phyloP scores from a whole-genome alignment of 2,329 filamentous ascomycete species.

The Lecanoromycetidae sp. region DNA sequence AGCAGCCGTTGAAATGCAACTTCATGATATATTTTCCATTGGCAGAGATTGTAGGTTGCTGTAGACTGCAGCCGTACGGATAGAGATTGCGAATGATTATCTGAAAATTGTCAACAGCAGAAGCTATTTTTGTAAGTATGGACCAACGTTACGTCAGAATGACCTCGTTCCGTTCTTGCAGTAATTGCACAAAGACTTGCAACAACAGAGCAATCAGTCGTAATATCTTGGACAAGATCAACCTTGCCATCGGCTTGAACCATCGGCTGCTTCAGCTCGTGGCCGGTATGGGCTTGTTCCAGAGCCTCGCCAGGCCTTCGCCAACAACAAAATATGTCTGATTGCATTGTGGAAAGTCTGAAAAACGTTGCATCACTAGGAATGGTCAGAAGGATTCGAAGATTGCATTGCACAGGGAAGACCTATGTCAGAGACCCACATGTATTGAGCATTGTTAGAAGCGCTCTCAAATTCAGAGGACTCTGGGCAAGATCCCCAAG shows the following conservation, averaged over 20 bases:
- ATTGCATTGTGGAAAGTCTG: slow-evolving; percentile 61
- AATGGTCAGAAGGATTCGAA: slow-evolving; percentile 20
- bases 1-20: slow-evolving; percentile 94
- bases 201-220: slow-evolving; percentile 93
- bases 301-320: slow-evolving; percentile 60
- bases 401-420: no score
- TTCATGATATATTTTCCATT: slow-evolving; percentile 85
- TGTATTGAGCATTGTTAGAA: slow-evolving; percentile 45
- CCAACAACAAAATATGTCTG: slow-evolving; percentile 71
- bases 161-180: slow-evolving; percentile 55
- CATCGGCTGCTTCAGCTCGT: slow-evolving; percentile 41
- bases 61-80: slow-evolving; percentile 53
- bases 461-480: slow-evolving; percentile 48
- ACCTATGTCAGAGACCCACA: slow-evolving; percentile 43
- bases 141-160: slow-evolving; percentile 44
- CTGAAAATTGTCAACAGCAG: slow-evolving; percentile 29
- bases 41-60: slow-evolving; percentile 51
- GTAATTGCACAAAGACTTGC: slow-evolving; percentile 81
- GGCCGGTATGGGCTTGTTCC: slow-evolving; percentile 28
- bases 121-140: no score
- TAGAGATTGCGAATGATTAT: slow-evolving; percentile 61
- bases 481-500: slow-evolving; percentile 59
- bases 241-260: slow-evolving; percentile 44
- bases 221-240: slow-evolving; percentile 89
- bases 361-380: slow-evolving; percentile 56